A percentile compares a stretch with the other conserved stretches of the same genome.
These are phyloP conservation scores for Solanum hybrid DNA, from an alignment of 305 asterid species.

Conservation along the genomic window DNA sequence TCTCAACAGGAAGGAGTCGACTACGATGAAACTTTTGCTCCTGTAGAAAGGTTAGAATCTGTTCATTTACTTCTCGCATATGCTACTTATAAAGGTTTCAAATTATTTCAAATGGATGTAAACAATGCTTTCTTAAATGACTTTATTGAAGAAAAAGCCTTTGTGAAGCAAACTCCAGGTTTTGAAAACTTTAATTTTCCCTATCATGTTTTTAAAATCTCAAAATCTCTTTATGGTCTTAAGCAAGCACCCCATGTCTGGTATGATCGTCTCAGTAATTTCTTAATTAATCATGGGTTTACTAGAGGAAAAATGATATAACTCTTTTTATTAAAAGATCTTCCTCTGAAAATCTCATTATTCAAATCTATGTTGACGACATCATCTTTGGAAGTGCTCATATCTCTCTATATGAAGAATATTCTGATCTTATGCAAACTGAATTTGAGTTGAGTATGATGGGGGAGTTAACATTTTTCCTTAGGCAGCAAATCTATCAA, in stretches of 20 bases:
- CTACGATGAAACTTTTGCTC: too few relatives aligned
- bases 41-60: too few relatives aligned
- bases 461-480: not conserved
- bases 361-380: not conserved
- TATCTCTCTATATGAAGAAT: not conserved
- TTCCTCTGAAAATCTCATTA: not conserved
- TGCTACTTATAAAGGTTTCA: too few relatives aligned
- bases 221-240: not conserved
- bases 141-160: not conserved
- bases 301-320: not conserved
- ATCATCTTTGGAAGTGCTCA: not conserved
- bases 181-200: not conserved
- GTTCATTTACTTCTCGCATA: too few relatives aligned
- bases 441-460: not conserved
- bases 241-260: too few relatives aligned
- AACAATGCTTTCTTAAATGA: too few relatives aligned
- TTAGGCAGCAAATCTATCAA: not conserved
- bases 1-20: too few relatives aligned
- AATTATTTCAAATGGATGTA: too few relatives aligned
- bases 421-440: not conserved
- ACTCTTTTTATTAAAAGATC: not conserved
- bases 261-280: too few relatives aligned
- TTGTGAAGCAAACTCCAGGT: not conserved
- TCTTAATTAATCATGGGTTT: not conserved
- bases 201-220: not conserved